Evolutionary conservation across 257 asterid genomes (phyloP).

Genomic region (Nicotiana knightiana): DNA sequence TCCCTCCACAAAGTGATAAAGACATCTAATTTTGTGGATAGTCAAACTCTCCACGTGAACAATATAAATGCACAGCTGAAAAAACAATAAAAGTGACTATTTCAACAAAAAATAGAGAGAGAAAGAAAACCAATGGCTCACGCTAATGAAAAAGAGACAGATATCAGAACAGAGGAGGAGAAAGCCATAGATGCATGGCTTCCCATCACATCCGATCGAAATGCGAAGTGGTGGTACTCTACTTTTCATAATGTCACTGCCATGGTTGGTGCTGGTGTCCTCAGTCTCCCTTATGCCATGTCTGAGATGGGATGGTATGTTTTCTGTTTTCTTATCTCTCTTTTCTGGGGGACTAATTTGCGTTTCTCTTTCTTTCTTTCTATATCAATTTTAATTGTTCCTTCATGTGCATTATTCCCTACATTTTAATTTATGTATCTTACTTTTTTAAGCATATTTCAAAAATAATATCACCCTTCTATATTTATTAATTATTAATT

Average conservation of each 20-base stretch:
- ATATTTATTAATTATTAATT: background rate
- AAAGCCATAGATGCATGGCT: slow-evolving; percentile 58
- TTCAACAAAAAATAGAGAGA: background rate
- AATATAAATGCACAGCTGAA: background rate
- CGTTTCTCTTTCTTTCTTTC: background rate
- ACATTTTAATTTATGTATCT: background rate
- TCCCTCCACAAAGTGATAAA: background rate
- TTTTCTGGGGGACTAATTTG: background rate
- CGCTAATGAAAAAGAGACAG: background rate
- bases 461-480: background rate
- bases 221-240: slow-evolving; percentile 71
- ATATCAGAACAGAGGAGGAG: slow-evolving; percentile 23
- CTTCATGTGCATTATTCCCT: background rate
- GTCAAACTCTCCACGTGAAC: background rate
- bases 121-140: background rate
- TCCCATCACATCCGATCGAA: slow-evolving; percentile 49
- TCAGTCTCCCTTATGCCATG: slow-evolving; percentile 37
- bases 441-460: background rate
- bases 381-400: background rate
- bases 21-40: background rate
- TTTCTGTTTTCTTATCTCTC: too few species aligned
- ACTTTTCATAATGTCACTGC: slow-evolving; percentile 84
- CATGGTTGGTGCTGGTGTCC: slow-evolving; percentile 16
- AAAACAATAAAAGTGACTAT: background rate
- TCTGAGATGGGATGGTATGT: slow-evolving; percentile 60